Base-by-base conservation (phyloP, 306 rosid genomes). In the Canavalia ensiformis region DNA sequence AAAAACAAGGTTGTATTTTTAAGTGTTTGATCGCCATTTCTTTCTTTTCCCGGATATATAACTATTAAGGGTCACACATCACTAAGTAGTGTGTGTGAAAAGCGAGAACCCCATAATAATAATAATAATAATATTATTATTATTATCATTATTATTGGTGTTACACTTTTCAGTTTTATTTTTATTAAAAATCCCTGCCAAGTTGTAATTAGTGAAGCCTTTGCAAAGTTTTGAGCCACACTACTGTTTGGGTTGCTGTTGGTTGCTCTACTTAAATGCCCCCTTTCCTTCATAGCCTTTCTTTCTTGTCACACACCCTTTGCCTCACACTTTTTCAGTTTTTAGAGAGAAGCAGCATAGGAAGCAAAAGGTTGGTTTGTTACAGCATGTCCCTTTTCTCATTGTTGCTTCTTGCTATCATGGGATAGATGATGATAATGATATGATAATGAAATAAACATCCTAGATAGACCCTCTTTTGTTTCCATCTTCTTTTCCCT, bases 261-360 rank as follows among this genome's bases (percentile, higher is more conserved):
- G 29, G 56, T 5, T 37, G 5, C 28, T 55, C 82, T 57, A 44
- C 70, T 68, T 79, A 78, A 55, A 46, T 34, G 3, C 39, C 72
- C 4, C 28, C 28, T 59, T 71, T 46, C 25, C 54, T 2, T 12
- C 37, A 3, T 44, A 56, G 30, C 13, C 41, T 58, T 79, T 34
- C 60, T 69, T 33, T 45, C 76, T 71, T 28, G 64, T 79, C 83
- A 70, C 78, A 35, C 72, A 47, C 44, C 54, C 72, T 28, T 79
- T 79, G 72, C 71, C 63, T 45, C 42, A 45, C 83, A 41, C 63
- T 37, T 70, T 64, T 70, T 49, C 62, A 12, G 62, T 80, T 59
- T 39, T 34, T 10, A 10, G 57, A 46, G 57, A 41, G 52, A 35
- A 18, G 66, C 25, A 71, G 42, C 51, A 11, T n/a, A 54, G 56